phyloP scores from a whole-genome alignment of 352 stramenopile genomes.

The Lagenidium sp. region DNA sequence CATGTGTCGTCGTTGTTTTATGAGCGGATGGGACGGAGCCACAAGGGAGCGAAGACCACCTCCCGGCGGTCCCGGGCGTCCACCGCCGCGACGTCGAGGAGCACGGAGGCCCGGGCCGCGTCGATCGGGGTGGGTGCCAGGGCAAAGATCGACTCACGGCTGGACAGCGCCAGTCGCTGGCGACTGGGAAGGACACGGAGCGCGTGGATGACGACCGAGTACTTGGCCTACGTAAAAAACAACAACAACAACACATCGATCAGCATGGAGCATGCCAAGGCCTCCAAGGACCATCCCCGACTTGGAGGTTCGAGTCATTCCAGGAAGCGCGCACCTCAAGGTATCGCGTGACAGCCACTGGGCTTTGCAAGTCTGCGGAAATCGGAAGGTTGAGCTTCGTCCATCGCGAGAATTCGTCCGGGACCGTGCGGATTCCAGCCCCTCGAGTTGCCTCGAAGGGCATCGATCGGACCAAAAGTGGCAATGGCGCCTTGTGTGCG shows the following conservation, averaged over 20 bases:
- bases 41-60: slow-evolving; percentile 24
- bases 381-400: slow-evolving; percentile 20
- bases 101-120: slow-evolving; percentile 17
- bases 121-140: neutral
- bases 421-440: slow-evolving; percentile 14
- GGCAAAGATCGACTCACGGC: slow-evolving; percentile 2
- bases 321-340: slow-evolving; percentile 15
- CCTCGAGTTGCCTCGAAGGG: slow-evolving; percentile 20
- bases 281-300: neutral
- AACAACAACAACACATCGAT: slow-evolving; percentile 3
- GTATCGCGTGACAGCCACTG: slow-evolving; percentile 16
- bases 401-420: slow-evolving; percentile 23
- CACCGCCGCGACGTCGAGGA: slow-evolving; percentile 17
- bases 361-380: slow-evolving; percentile 13
- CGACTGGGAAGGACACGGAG: too few relatives aligned
- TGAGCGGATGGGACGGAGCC: slow-evolving; percentile 1
- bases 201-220: too few relatives aligned
- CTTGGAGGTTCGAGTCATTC: neutral
- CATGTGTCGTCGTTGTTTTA: neutral
- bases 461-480: slow-evolving; percentile 12
- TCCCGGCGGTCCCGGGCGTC: slow-evolving; percentile 23
- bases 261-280: neutral
- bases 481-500: slow-evolving; percentile 1
- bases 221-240: too few relatives aligned
- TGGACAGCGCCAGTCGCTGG: neutral